Evolutionary conservation across 2,329 filamentous ascomycete genomes (phyloP).

Genomic region (Hypoxylon sp.): DNA sequence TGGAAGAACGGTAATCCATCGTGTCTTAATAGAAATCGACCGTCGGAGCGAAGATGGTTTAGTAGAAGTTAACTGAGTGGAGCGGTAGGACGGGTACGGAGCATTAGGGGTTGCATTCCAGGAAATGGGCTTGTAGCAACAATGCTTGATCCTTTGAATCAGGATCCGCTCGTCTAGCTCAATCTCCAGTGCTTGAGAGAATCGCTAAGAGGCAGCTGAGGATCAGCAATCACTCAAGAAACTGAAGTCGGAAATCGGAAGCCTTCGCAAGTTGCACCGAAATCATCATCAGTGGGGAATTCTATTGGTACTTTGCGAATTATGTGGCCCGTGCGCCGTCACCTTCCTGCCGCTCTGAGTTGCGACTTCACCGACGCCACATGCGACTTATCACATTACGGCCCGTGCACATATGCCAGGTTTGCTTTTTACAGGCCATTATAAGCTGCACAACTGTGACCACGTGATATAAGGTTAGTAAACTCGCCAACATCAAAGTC

Average conservation of each 20-base stretch:
- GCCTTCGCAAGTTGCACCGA: constrained; percentile 31
- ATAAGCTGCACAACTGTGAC: neutral
- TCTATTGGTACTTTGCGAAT: constrained; percentile 1
- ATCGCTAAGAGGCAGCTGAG: constrained; percentile 10
- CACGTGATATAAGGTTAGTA: neutral
- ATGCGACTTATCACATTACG: constrained; percentile 10
- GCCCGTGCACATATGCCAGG: constrained; percentile 23
- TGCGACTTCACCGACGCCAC: constrained; percentile 13
- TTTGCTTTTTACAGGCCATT: constrained; percentile 5
- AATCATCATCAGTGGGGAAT: constrained; percentile 46
- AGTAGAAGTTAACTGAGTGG: constrained; percentile 23
- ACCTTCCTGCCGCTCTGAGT: neutral
- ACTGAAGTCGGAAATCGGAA: constrained; percentile 25
- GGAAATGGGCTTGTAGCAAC: constrained; percentile 15
- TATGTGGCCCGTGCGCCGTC: constrained; percentile 21
- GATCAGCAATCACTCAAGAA: constrained; percentile 19
- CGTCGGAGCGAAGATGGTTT: constrained; percentile 20
- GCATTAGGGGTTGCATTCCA: constrained; percentile 37
- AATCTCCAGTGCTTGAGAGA: constrained; percentile 2
- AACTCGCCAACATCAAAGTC: constrained; percentile 12
- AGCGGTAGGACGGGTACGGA: constrained; percentile 12
- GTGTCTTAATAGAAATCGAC: constrained; percentile 37
- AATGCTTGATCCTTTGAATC: constrained; percentile 10
- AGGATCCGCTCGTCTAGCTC: constrained; percentile 4
- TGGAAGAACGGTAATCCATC: constrained; percentile 73